A percentile compares a stretch with the other conserved stretches of the same genome.
Conservation (phyloP, 805 yeast species). For the Kodamaea sagamina region DNA sequence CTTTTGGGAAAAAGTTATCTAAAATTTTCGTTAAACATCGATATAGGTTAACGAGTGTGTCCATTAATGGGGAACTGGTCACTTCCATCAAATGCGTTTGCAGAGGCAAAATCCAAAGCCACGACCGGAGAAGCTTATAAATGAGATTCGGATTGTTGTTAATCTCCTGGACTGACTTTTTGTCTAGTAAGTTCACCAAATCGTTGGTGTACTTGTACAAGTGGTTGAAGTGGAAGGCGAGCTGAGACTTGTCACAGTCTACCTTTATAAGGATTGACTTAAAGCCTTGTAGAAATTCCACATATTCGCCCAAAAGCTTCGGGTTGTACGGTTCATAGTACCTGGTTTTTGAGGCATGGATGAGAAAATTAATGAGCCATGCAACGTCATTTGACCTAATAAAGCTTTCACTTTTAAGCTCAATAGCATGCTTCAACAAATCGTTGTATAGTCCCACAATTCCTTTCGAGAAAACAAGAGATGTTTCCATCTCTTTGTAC, state of each 20-base stretch:
- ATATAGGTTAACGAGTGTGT: conserved; percentile 18
- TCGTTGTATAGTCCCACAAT: conserved; percentile 22
- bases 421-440: conserved; percentile 10
- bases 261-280: neutral
- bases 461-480: conserved; percentile 25
- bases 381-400: conserved; percentile 5
- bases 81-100: conserved; percentile 19
- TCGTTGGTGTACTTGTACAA: conserved; percentile 12
- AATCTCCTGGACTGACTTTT: conserved; percentile 1
- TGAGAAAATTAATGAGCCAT: conserved; percentile 6
- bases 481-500: conserved; percentile 18
- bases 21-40: conserved; percentile 18
- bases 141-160: conserved; percentile 13
- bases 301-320: conserved; percentile 21
- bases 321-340: conserved; percentile 23
- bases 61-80: conserved; percentile 13
- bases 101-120: conserved; percentile 26
- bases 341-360: conserved; percentile 10
- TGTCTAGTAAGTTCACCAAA: neutral
- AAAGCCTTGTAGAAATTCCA: conserved; percentile 15
- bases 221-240: conserved; percentile 16
- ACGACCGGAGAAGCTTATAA: conserved; percentile 22
- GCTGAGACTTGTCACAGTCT: neutral
- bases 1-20: conserved; percentile 26
- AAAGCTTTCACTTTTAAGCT: neutral